phyloP scores from a whole-genome alignment of 169 alveolate species.

The Eimeria sp. region DNA sequence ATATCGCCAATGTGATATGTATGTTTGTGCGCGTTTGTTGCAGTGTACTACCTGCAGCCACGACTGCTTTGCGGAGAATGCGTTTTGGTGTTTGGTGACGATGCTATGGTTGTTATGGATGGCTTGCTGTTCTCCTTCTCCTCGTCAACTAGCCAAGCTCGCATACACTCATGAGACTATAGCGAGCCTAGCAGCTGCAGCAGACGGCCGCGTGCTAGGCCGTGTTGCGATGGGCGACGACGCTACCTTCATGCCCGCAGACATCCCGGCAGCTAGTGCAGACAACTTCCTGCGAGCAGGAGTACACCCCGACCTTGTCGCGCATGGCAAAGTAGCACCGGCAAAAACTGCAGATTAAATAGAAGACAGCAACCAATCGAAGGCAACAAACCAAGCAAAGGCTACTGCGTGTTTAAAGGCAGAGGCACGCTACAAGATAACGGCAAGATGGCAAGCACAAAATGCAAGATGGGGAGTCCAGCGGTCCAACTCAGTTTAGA shows the following conservation, averaged over 20 bases:
- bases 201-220: conserved; percentile 14
- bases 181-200: neutral
- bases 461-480: too few relatives aligned
- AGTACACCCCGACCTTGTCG: conserved; percentile 41
- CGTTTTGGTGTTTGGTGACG: conserved; percentile 68
- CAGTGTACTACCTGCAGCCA: conserved; percentile 78
- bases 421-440: too few relatives aligned
- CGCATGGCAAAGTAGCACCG: conserved; percentile 29
- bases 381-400: too few relatives aligned
- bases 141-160: conserved; percentile 61
- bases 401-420: too few relatives aligned
- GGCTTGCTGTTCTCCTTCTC: conserved; percentile 67
- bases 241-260: conserved; percentile 31
- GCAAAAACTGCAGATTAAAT: neutral
- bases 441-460: too few relatives aligned
- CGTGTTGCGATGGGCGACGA: conserved; percentile 59
- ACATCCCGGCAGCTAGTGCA: neutral
- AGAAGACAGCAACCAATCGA: too few relatives aligned
- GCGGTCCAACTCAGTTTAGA: too few relatives aligned
- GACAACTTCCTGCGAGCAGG: conserved; percentile 42
- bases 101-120: conserved; percentile 62
- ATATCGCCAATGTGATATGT: neutral
- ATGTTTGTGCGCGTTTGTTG: neutral
- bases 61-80: conserved; percentile 54
- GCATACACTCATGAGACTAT: conserved; percentile 60